Base-by-base conservation (phyloP, 2,329 filamentous ascomycete species). In the Monosporascus sp. region DNA sequence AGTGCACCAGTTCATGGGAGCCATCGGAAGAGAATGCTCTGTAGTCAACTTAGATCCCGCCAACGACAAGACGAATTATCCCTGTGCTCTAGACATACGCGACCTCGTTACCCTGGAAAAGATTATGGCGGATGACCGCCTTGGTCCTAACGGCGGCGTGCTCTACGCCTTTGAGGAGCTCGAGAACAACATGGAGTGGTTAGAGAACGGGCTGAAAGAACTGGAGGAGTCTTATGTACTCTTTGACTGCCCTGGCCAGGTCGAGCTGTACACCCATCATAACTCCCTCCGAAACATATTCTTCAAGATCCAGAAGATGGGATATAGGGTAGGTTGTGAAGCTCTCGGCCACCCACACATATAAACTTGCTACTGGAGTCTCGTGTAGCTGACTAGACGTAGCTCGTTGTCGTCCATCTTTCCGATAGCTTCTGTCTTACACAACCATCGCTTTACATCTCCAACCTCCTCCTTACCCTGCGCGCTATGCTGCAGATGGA, bases 401-500 rank as follows among this genome's bases (percentile, higher is more conserved):
- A 97, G 94, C 82, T 97, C 64, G 91, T 97, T 56, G 90, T 94
- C 46, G 80, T 99, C 54, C 91, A 97, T 71, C 84, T 99, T 37
- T 91, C 94, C 59, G 94, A 99, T 70, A 96, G 90, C 5, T 94
- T 96, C 69, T 93, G 91, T 69, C 81, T 97, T 27, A 96, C 92
- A 0, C 85, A 95, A 56, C 94, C 94, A 1, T 97, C 92, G 3
- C 83, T 97, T 56, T 99, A 97, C 72, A 88, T 99, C 55, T 96
- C 93, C 61, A 94, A 95, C 63, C 81, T 99, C 53, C 86, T 99
- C 53, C 85, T 99, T 24, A 93, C 91, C 52, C 84, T 99, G 59
- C 88, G 94, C 60, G 92, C 91, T 63, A 99, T 99, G 93, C 85
- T 99, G 51, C 94, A 97, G 73, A 93, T 99, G 82, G 94, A 97